Evolutionary conservation across 345 rosid species (phyloP).

Genomic region (Moricandia arvensis): DNA sequence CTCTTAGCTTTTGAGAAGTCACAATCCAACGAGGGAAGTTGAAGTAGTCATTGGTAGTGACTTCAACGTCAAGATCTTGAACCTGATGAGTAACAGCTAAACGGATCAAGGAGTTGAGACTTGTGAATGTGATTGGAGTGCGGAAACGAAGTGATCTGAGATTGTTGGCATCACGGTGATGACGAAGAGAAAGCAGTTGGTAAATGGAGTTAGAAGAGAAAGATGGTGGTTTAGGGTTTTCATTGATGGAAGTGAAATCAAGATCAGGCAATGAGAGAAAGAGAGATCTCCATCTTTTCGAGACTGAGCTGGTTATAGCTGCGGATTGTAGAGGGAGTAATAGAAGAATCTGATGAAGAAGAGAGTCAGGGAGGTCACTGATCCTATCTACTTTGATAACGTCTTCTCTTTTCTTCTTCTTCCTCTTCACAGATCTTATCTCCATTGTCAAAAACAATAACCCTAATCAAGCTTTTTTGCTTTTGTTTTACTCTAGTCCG

Average conservation of each 20-base stretch:
- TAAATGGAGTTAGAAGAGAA: slow-evolving; percentile 29
- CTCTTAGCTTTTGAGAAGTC: slow-evolving; percentile 50
- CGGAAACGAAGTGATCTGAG: slow-evolving; percentile 63
- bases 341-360: slow-evolving; percentile 64
- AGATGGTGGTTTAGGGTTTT: slow-evolving; percentile 1
- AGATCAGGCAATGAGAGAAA: slow-evolving; percentile 88
- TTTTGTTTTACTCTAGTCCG: not conserved
- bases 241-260: slow-evolving; percentile 61
- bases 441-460: not conserved
- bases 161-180: slow-evolving; percentile 37
- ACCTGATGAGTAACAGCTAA: slow-evolving; percentile 66
- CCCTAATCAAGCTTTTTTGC: not conserved
- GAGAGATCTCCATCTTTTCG: slow-evolving; percentile 66
- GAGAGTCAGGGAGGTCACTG: slow-evolving; percentile 63
- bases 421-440: slow-evolving; percentile 33
- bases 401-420: slow-evolving; percentile 22
- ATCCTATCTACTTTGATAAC: slow-evolving; percentile 46
- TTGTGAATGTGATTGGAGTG: slow-evolving; percentile 55
- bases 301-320: slow-evolving; percentile 56
- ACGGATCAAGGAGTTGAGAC: slow-evolving; percentile 64
- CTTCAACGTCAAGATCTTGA: slow-evolving; percentile 69
- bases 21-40: slow-evolving; percentile 73
- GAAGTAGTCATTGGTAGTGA: slow-evolving; percentile 70
- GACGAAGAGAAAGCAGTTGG: slow-evolving; percentile 28
- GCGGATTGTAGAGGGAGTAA: slow-evolving; percentile 59